Evolutionary conservation across 2,329 filamentous ascomycete species (phyloP).

Genomic region (Cladophialophora yegresii): DNA sequence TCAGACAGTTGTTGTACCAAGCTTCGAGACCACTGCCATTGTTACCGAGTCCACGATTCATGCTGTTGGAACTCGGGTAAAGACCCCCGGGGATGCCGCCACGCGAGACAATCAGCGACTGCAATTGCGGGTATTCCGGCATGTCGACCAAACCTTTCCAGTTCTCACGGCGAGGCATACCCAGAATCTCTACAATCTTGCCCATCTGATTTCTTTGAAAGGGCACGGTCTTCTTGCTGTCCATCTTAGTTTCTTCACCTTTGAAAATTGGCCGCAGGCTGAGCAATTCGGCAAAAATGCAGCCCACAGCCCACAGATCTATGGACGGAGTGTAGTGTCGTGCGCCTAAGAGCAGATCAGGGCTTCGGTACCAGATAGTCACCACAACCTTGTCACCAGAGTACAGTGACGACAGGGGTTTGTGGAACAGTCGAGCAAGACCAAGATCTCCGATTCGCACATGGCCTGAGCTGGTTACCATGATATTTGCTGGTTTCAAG

Average conservation of each 20-base stretch:
- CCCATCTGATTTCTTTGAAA: constrained; percentile 99
- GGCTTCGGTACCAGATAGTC: constrained; percentile 98
- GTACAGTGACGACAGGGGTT: constrained; percentile 87
- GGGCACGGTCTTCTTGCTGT: constrained; percentile 93
- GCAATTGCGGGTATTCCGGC: constrained; percentile 79
- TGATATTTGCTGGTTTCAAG: constrained; percentile 97
- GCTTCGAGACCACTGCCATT: constrained; percentile 67
- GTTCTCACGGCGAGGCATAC: constrained; percentile 79
- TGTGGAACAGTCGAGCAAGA: constrained; percentile 87
- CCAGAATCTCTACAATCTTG: constrained; percentile 96
- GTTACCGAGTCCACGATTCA: constrained; percentile 48
- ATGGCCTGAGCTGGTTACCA: constrained; percentile 86
- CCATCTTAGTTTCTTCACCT: constrained; percentile 98
- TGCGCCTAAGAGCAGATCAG: constrained; percentile 85
- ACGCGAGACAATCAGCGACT: constrained; percentile 50
- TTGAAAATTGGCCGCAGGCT: constrained; percentile 95
- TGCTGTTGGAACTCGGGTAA: constrained; percentile 42
- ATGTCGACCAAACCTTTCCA: constrained; percentile 85
- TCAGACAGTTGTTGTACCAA: constrained; percentile 74
- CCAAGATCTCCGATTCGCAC: constrained; percentile 96
- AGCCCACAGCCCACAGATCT: constrained; percentile 96
- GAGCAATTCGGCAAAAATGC: constrained; percentile 93
- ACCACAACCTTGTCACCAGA: constrained; percentile 97
- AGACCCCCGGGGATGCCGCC: constrained; percentile 41
- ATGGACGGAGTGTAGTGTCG: constrained; percentile 97